Percentiles rank a stretch among this genome's conserved stretches.
phyloP scores from a whole-genome alignment of 1,284 basidiomycete species.

The Fomes fomentarius region DNA sequence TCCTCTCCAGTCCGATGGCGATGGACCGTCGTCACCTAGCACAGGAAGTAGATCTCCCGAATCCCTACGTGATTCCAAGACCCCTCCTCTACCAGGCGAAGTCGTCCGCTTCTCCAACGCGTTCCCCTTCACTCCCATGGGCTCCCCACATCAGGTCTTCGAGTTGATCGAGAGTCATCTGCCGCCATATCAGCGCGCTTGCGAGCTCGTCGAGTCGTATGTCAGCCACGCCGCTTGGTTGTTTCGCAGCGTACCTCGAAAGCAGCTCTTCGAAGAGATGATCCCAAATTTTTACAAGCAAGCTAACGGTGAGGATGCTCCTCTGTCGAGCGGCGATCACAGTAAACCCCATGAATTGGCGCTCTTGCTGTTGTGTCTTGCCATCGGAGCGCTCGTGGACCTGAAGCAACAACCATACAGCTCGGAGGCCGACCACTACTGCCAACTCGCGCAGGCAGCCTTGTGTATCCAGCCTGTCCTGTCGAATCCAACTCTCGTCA shows the following conservation, averaged over 20 bases:
- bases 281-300: conserved; percentile 60
- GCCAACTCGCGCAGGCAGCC: conserved; percentile 51
- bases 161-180: conserved; percentile 47
- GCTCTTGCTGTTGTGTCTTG: conserved; percentile 60
- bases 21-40: conserved; percentile 29
- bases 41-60: conserved; percentile 33
- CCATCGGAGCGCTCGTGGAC: conserved; percentile 64
- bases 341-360: conserved; percentile 55
- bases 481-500: conserved; percentile 39
- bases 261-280: conserved; percentile 66
- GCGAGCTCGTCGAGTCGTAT: conserved; percentile 65
- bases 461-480: conserved; percentile 39
- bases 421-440: conserved; percentile 60
- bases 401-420: conserved; percentile 62
- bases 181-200: conserved; percentile 42
- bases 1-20: conserved; percentile 28
- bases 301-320: conserved; percentile 16
- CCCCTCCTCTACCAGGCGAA: conserved; percentile 41
- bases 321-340: conserved; percentile 33
- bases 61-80: conserved; percentile 38
- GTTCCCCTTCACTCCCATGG: conserved; percentile 69
- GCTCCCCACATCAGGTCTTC: conserved; percentile 47
- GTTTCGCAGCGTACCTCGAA: conserved; percentile 58
- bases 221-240: conserved; percentile 56
- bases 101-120: conserved; percentile 57